Base-by-base conservation (phyloP, 352 stramenopile species). In the Aphanomyces astaci region DNA sequence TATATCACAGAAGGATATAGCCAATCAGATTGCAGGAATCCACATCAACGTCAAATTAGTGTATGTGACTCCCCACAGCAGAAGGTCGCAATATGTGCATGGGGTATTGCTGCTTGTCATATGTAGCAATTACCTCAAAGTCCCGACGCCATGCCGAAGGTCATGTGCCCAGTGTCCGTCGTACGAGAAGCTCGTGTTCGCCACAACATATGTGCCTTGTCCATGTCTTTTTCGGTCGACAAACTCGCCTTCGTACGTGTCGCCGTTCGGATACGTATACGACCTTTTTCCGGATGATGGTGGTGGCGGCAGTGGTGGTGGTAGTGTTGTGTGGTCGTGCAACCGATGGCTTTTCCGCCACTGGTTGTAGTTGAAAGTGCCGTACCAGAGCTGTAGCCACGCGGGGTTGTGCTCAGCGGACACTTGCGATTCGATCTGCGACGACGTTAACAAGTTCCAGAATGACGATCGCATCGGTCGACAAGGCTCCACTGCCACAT, bases 221-320 rank as follows among this genome's bases (percentile, higher is more conserved):
- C 87, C 86, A 46, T 96, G 78, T 54, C 87, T 79, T 53, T 78
- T 89, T 0, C 82, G 77, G n/a, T 75, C 56, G 31, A 73, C 55
- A 71, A 92, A 92, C 9, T 84, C 66, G 4, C 87, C 87, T 3
- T 90, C 84, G 62, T 94, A 96, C 57, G 82, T 78, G 55, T 96
- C 87, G 0, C 86, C 86, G 59, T 86, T 90, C 19, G 75, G 60
- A 49, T 92, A 92, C 15, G 71, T 80, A 55, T 89, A 92, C n/a
- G n/a, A n/a, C n/a, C n/a, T n/a, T n/a, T n/a, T n/a, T n/a, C n/a
- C n/a, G n/a, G n/a, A n/a, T n/a, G n/a, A n/a, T n/a, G n/a, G n/a
- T n/a, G n/a, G n/a, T n/a, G n/a, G n/a, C n/a, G n/a, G n/a, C n/a
- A n/a, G n/a, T n/a, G n/a, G n/a, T n/a, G n/a, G n/a, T n/a, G n/a